Evolutionary conservation across 805 yeast genomes (phyloP), one percentile per base, ranked within the genome.

Genomic region (Wickerhamia fluorescens): DNA sequence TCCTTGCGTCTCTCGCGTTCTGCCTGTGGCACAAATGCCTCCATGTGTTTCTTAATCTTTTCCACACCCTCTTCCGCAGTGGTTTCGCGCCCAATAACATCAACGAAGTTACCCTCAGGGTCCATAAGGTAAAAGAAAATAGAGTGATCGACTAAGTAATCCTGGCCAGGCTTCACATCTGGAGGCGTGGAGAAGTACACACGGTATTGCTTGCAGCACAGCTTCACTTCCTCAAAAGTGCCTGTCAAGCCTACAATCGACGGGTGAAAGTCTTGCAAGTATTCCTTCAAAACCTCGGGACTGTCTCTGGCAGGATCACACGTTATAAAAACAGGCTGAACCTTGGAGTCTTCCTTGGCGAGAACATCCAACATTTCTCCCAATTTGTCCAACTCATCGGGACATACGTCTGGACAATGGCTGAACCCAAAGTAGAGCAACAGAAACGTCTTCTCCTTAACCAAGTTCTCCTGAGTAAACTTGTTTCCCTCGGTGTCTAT

Each of bases 121-220:
- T 92, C 97, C 96, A 92, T 89, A 45, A 92, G 64, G 50, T 92
- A 92, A 60, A 89, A 89, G 73, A 92, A 92, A 35, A 92, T 87
- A 3, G 97, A 89, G 58, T 92, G 98, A 52, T 92, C 98, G 18
- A 92, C 98, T 37, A 92, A 67, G 51, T 92, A 92, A 45, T 92
- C 96, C 57, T 92, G 95, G 12, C 96, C 97, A 0, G 95, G 92
- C 52, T 87, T 85, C 26, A 92, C 80, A 49, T 86, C 75, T 15
- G 88, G 83, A 3, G 98, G 98, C 1, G 98, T 92, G n/a, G 95
- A 85, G 57, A 92, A 92, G 57, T 92, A 92, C 9, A 92, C 98
- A 42, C 98, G 71, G 59, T 77, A 92, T 42, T 78, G 75, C 56
- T 87, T 92, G 64, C 98, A 92, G 30, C 79, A 72, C 38, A 71